phyloP scores from a whole-genome alignment of 441 rosid species.

The Syzygium syzygioides region DNA sequence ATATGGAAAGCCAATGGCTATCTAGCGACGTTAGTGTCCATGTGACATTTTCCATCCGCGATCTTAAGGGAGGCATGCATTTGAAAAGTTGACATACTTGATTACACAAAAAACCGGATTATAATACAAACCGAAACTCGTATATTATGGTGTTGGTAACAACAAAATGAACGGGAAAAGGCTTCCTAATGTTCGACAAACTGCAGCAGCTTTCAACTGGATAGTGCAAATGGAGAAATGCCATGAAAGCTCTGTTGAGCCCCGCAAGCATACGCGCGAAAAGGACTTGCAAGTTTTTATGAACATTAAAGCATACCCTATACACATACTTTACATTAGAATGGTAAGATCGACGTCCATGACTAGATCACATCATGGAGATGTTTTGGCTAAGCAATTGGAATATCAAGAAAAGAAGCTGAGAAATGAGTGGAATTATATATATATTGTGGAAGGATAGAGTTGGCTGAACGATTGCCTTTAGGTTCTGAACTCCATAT shows the following conservation, averaged over 20 bases:
- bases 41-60: background rate
- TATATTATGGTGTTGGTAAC: background rate
- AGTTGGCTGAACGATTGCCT: too few species aligned
- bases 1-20: background rate
- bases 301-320: background rate
- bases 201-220: background rate
- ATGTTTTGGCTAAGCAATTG: background rate
- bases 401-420: background rate
- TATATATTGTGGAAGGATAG: background rate
- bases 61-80: background rate
- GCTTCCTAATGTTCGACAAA: background rate
- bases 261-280: background rate
- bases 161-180: too few species aligned
- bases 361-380: background rate
- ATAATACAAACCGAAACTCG: background rate
- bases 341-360: background rate
- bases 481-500: too few species aligned
- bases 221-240: background rate
- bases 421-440: background rate
- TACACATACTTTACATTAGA: background rate
- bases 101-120: background rate
- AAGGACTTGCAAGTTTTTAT: background rate
- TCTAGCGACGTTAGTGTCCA: background rate
- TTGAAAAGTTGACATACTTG: background rate
- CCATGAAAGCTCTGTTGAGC: background rate